A percentile compares a stretch with the other conserved stretches of the same genome.
These are phyloP conservation scores for Talaromyces ruber DNA, from an alignment of 495 filamentous ascomycete species.

Conservation along the genomic window DNA sequence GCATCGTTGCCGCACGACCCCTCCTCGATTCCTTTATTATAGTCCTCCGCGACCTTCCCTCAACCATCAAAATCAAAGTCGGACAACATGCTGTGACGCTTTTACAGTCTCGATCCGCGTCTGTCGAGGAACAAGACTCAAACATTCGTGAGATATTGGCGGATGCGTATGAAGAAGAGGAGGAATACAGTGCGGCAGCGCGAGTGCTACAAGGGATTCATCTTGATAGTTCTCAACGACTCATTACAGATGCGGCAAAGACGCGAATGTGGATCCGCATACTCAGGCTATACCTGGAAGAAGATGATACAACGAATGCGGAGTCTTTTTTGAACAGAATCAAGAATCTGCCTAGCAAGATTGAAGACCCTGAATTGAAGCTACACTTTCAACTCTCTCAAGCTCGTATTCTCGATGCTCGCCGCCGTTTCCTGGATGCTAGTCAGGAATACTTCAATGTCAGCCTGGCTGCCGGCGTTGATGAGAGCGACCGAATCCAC, in stretches of 20 bases:
- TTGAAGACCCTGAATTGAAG: conserved; percentile 59
- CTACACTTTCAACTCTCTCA: conserved; percentile 85
- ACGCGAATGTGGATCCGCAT: conserved; percentile 85
- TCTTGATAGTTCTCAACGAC: conserved; percentile 77
- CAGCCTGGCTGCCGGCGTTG: conserved; percentile 63
- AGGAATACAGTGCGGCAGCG: conserved; percentile 73
- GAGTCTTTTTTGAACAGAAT: conserved; percentile 85
- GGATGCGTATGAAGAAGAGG: conserved; percentile 69
- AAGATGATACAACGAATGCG: conserved; percentile 80
- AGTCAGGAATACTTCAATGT: conserved; percentile 80
- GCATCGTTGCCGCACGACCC: conserved; percentile 66
- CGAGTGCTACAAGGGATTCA: conserved; percentile 73
- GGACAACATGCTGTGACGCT: conserved; percentile 59
- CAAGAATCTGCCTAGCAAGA: conserved; percentile 79
- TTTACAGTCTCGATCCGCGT: conserved; percentile 57
- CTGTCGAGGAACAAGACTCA: conserved; percentile 78
- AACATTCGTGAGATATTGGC: conserved; percentile 74
- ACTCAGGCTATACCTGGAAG: conserved; percentile 88
- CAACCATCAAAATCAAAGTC: conserved; percentile 59
- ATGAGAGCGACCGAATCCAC: conserved; percentile 76
- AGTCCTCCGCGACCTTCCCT: conserved; percentile 44
- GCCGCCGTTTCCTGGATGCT: conserved; percentile 85
- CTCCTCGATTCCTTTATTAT: conserved; percentile 61
- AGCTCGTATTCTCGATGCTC: conserved; percentile 85
- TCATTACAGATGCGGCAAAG: conserved; percentile 69